Evolutionary conservation across 306 rosid genomes (phyloP).

Genomic region (Castanopsis chinensis): DNA sequence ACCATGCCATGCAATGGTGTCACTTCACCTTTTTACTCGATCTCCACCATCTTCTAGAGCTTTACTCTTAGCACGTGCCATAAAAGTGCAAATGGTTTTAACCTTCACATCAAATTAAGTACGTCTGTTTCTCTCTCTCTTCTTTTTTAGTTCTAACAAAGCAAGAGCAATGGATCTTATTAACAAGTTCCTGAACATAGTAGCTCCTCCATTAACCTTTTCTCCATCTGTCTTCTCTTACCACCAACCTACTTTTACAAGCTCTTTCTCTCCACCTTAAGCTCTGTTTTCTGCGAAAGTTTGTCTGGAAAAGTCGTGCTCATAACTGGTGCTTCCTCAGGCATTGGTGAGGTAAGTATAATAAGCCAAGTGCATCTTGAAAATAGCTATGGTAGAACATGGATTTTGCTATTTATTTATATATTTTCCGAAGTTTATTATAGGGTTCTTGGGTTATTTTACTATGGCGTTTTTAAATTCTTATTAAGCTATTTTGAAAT

Average conservation of each 20-base stretch:
- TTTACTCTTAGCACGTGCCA: background rate
- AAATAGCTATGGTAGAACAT: background rate
- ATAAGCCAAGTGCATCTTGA: background rate
- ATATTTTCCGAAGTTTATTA: background rate
- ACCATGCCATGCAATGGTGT: slow-evolving; percentile 29
- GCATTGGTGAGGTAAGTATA: slow-evolving; percentile 50
- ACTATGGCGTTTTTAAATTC: too few relatives aligned
- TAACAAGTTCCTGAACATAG: slow-evolving; percentile 44
- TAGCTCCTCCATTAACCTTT: slow-evolving; percentile 59
- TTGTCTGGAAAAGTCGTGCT: slow-evolving; percentile 60
- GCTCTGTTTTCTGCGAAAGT: slow-evolving; percentile 39
- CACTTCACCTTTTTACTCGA: slow-evolving; percentile 22
- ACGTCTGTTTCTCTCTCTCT: background rate
- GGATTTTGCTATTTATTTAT: background rate
- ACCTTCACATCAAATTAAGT: background rate
- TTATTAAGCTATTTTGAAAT: too few relatives aligned
- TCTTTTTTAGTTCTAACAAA: background rate
- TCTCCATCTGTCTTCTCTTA: slow-evolving; percentile 45
- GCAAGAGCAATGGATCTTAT: slow-evolving; percentile 33
- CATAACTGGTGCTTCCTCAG: slow-evolving; percentile 74
- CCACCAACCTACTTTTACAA: slow-evolving; percentile 50
- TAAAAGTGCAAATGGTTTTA: background rate
- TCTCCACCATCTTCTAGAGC: slow-evolving; percentile 1
- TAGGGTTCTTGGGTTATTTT: too few relatives aligned
- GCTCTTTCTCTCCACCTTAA: slow-evolving; percentile 30